A percentile compares a stretch with the other conserved stretches of the same genome.
These are phyloP conservation scores for Nigrospora oryzae DNA, from an alignment of 2,329 filamentous ascomycete genomes.

Conservation along the genomic window DNA sequence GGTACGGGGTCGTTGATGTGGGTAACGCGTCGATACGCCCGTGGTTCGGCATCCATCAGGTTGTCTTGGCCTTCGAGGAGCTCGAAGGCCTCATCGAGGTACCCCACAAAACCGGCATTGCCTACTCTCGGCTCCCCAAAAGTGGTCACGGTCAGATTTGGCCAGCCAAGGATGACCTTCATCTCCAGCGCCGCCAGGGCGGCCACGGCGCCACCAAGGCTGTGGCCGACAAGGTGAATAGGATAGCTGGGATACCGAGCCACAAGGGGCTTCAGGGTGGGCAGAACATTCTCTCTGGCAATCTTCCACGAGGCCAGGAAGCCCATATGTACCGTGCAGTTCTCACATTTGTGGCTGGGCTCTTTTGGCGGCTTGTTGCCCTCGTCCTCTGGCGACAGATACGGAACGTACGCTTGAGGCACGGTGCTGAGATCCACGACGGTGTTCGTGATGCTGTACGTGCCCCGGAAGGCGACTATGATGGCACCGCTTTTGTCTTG, in stretches of 20 bases:
- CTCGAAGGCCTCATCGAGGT: conserved; percentile 44
- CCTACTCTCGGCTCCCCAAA: conserved; percentile 79
- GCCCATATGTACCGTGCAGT: conserved; percentile 89
- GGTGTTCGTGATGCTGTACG: conserved; percentile 88
- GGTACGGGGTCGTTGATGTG: conserved; percentile 85
- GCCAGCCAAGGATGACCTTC: conserved; percentile 61
- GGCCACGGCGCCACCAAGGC: conserved; percentile 85
- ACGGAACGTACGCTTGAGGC: conserved; percentile 85
- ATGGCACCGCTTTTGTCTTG: conserved; percentile 33
- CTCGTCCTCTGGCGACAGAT: conserved; percentile 50
- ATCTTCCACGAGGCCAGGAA: conserved; percentile 81
- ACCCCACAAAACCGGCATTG: conserved; percentile 46
- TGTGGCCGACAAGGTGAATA: conserved; percentile 79
- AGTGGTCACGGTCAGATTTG: conserved; percentile 70
- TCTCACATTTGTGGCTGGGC: conserved; percentile 54
- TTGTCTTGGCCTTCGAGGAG: conserved; percentile 21
- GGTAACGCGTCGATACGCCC: conserved; percentile 67
- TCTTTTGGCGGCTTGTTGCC: conserved; percentile 22
- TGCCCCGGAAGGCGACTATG: conserved; percentile 85
- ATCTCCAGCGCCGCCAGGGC: conserved; percentile 80
- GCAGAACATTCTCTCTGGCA: conserved; percentile 61
- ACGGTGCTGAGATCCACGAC: conserved; percentile 83
- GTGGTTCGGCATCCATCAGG: conserved; percentile 20
- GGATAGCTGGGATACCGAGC: conserved; percentile 60
- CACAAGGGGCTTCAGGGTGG: conserved; percentile 52